Conservation (phyloP, 768 basidiomycete genomes). For the Tylopilus sp. region DNA sequence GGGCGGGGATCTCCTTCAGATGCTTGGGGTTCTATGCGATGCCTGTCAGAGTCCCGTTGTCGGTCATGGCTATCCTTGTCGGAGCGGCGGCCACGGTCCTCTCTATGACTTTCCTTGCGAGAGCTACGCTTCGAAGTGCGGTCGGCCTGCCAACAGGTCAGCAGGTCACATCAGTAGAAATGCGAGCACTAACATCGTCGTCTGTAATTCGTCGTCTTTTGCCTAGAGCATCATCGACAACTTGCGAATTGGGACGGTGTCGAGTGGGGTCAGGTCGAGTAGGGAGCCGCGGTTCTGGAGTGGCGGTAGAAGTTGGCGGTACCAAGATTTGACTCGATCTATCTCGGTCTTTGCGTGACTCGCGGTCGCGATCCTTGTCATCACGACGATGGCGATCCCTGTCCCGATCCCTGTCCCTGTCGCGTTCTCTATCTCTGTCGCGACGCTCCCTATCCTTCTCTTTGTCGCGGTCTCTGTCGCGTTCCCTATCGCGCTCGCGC, state of each 20-base stretch:
- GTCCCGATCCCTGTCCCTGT: conserved; percentile 43
- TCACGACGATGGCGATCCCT: conserved; percentile 51
- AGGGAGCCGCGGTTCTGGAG: conserved; percentile 55
- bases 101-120: conserved; percentile 73
- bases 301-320: conserved; percentile 26
- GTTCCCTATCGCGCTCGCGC: conserved; percentile 45
- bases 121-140: conserved; percentile 78
- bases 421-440: conserved; percentile 46
- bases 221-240: conserved; percentile 62
- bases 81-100: conserved; percentile 64
- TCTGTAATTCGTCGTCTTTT: conserved; percentile 68
- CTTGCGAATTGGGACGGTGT: conserved; percentile 44
- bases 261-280: conserved; percentile 58
- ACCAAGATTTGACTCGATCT: conserved; percentile 33
- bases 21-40: conserved; percentile 59
- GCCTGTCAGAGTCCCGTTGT: conserved; percentile 62
- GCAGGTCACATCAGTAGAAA: conserved; percentile 1
- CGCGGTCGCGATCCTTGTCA: conserved; percentile 63
- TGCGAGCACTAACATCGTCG: conserved; percentile 60
- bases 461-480: conserved; percentile 34
- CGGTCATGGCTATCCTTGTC: conserved; percentile 73
- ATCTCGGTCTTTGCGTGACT: conserved; percentile 61
- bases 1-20: conserved; percentile 48
- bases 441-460: conserved; percentile 40
- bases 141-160: conserved; percentile 49